These are phyloP conservation scores for Ascoidea tarda DNA, from an alignment of 805 yeast species.

Conservation along the genomic window DNA sequence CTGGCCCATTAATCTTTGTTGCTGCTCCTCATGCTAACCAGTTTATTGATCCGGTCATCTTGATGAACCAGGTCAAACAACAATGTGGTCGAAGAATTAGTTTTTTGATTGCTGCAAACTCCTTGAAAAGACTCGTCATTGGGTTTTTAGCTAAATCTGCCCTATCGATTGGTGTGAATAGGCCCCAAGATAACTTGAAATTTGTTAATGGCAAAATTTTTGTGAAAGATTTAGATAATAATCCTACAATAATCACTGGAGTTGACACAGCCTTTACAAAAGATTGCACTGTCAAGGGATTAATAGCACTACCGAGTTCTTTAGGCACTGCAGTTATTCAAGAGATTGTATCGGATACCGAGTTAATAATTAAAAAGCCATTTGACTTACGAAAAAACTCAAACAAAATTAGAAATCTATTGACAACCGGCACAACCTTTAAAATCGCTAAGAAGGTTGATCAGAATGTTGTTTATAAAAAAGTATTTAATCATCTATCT, in stretches of 20 bases:
- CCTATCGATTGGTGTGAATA: constrained; percentile 74
- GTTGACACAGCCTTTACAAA: constrained; percentile 30
- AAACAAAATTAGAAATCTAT: constrained; percentile 25
- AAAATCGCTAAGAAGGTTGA: constrained; percentile 75
- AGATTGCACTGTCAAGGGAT: constrained; percentile 50
- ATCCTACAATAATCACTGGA: constrained; percentile 46
- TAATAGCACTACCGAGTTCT: constrained; percentile 64
- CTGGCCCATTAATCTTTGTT: constrained; percentile 83
- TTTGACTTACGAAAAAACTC: constrained; percentile 17
- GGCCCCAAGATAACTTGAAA: constrained; percentile 76
- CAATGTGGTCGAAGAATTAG: constrained; percentile 51
- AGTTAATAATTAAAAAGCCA: constrained; percentile 56
- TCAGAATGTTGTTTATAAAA: constrained; percentile 70
- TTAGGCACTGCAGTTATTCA: constrained; percentile 64
- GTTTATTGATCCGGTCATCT: constrained; percentile 44
- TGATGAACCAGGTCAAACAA: constrained; percentile 62
- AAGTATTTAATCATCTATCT: constrained; percentile 73
- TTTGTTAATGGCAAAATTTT: constrained; percentile 56
- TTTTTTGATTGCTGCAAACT: constrained; percentile 75
- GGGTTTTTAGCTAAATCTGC: constrained; percentile 66
- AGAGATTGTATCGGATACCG: constrained; percentile 59
- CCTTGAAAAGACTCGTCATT: constrained; percentile 49
- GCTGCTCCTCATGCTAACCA: constrained; percentile 98
- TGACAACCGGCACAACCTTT: constrained; percentile 39
- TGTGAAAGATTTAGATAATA: constrained; percentile 31